Evolutionary conservation across 768 basidiomycete species (phyloP).

Genomic region (Fomitopsis pulvina): DNA sequence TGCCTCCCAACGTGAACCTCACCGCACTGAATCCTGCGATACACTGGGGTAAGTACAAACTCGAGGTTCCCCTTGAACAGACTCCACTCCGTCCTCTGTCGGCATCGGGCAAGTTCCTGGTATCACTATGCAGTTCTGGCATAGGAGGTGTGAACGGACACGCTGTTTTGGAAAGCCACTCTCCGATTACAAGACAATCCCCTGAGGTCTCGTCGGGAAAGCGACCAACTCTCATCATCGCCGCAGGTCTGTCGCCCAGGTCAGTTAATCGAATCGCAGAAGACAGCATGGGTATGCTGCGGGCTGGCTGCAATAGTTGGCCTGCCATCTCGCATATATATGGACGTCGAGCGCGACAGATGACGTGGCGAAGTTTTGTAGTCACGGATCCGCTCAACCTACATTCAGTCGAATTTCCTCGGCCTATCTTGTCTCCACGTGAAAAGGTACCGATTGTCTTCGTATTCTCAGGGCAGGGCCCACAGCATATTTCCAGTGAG

Average conservation of each 20-base stretch:
- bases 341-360: conserved; percentile 8
- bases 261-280: neutral
- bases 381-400: neutral
- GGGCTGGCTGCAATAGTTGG: neutral
- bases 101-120: conserved; percentile 22
- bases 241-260: conserved; percentile 8
- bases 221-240: conserved; percentile 1
- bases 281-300: neutral
- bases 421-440: too few relatives aligned
- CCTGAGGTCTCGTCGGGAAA: too few relatives aligned
- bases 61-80: conserved; percentile 29
- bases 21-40: conserved; percentile 30
- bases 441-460: conserved; percentile 25
- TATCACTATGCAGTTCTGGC: conserved; percentile 36
- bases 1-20: conserved; percentile 38
- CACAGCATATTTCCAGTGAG: conserved; percentile 33
- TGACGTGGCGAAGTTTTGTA: conserved; percentile 9
- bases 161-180: conserved; percentile 31
- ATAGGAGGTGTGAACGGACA: conserved; percentile 41
- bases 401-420: too few relatives aligned
- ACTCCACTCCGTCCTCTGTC: conserved; percentile 19
- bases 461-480: conserved; percentile 34
- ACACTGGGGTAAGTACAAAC: conserved; percentile 30
- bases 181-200: conserved; percentile 18
- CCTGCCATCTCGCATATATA: neutral